phyloP scores from a whole-genome alignment of 1,139 yeast genomes.

The Blastobotrys persicus region DNA sequence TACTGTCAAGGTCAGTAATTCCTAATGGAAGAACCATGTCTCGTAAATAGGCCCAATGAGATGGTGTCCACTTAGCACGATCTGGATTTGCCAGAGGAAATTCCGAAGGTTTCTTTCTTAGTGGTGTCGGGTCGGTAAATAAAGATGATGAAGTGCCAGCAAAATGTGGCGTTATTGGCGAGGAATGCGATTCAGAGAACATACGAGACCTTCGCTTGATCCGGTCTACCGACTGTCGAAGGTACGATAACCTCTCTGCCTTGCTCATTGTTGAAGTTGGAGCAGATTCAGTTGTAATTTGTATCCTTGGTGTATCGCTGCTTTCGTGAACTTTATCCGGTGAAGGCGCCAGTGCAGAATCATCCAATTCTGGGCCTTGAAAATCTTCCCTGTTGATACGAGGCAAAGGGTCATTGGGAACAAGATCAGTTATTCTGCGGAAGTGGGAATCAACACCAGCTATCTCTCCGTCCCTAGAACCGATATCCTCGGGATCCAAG shows the following conservation, averaged over 20 bases:
- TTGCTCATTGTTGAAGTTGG: not conserved
- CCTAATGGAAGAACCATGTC: not conserved
- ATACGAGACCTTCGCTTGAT: constrained; percentile 3
- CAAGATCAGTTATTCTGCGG: too few relatives aligned
- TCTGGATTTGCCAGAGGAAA: not conserved
- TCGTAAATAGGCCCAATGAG: constrained; percentile 6
- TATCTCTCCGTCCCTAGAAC: too few relatives aligned
- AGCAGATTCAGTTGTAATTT: too few relatives aligned
- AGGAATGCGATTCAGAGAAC: not conserved
- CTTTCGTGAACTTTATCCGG: too few relatives aligned
- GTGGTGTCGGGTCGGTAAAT: constrained; percentile 1
- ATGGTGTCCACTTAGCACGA: constrained; percentile 9
- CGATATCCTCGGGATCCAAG: too few relatives aligned
- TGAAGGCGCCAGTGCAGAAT: too few relatives aligned
- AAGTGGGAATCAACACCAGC: too few relatives aligned
- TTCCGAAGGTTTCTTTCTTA: constrained; percentile 1
- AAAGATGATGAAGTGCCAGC: not conserved
- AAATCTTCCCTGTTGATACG: too few relatives aligned
- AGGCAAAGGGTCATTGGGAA: too few relatives aligned
- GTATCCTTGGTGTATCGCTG: not conserved
- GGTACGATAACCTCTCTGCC: not conserved
- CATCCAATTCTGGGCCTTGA: too few relatives aligned
- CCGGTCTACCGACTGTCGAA: constrained; percentile 6
- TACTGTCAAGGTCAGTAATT: constrained; percentile 12
- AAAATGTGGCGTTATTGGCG: constrained; percentile 1